Percentiles rank a stretch among this genome's conserved stretches.
Conservation (phyloP, 2,329 filamentous ascomycete genomes). For the Nigrospora sphaerica region DNA sequence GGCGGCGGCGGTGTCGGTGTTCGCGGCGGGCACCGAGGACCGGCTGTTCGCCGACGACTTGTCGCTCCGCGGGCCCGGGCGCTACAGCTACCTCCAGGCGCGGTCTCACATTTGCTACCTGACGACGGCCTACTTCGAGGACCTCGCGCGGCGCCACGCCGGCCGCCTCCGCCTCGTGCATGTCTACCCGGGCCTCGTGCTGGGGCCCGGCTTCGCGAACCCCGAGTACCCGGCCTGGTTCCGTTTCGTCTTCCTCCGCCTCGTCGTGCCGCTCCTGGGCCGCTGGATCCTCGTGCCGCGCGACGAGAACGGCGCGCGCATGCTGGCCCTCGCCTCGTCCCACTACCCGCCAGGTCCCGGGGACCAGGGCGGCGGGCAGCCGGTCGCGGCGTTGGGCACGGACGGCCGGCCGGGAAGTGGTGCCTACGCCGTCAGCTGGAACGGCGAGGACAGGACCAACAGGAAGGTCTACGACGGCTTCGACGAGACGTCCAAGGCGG, state of each 20-base stretch:
- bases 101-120: slow-evolving; percentile 4
- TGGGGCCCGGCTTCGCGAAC: not conserved
- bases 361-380: slow-evolving; percentile 1
- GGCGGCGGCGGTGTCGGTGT: slow-evolving; percentile 1
- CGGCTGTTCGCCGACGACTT: slow-evolving; percentile 1
- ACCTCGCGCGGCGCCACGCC: not conserved
- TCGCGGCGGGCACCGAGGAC: not conserved
- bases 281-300: not conserved
- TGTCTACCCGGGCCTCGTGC: slow-evolving; percentile 1
- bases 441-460: not conserved
- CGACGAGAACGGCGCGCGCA: not conserved
- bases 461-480: slow-evolving; percentile 10
- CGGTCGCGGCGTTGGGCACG: not conserved
- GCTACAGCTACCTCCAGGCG: not conserved
- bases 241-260: slow-evolving; percentile 11
- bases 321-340: slow-evolving; percentile 19
- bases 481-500: not conserved
- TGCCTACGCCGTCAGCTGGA: not conserved
- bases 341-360: not conserved
- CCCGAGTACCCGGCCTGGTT: slow-evolving; percentile 2
- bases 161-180: not conserved
- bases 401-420: not conserved
- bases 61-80: not conserved
- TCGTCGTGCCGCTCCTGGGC: not conserved
- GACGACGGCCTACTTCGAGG: not conserved